Base-by-base conservation (phyloP, 495 filamentous ascomycete species). In the Penicillium pulvis region DNA sequence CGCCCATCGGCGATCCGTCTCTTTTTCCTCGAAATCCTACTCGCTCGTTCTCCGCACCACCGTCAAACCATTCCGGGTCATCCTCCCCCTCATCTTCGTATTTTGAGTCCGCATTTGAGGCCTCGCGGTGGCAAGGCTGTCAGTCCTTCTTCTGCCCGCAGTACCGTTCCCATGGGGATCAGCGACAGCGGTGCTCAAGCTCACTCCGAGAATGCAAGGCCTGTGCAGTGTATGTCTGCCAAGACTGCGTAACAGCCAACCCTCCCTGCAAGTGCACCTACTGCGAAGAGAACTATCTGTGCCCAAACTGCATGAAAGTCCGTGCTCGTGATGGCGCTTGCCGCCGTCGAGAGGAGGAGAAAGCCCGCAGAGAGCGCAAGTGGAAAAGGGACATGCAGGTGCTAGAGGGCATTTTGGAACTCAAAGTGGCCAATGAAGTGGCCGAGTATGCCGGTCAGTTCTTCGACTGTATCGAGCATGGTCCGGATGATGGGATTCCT, bases 91-190 rank as follows among this genome's bases (percentile, higher is more conserved):
- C 70, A n/a, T 73, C 71, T 30, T 60, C 74, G 46, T 72, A 72
- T 65, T 71, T 76, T 64, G 71, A 78, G 48, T 70, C 74, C 41
- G 58, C 75, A 10, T 47, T 71, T n/a, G 74, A 73, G 12, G 57
- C 58, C 1, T 58, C 65, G 14, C 77, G 75, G 57, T 84, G 83
- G 83, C 77, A 81, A 66, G 83, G 83, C 30, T 86, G 83, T 57
- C 81, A 81, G 47, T 78, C 81, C 4, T 84, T 83, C 63, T 81
- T 83, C 58, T 86, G 83, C 54, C 83, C 81, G 3, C 74, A 74
- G 45, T 77, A 75, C 35, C 75, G 81, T 20, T 71, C 76, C 2
- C 59, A 80, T 14, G 79, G 81, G 6, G 83, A 86, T 61, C 75
- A 77, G 33, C 75, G 82, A 4, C 75, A 76, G 41, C 68, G 77